Conservation (phyloP, 495 filamentous ascomycete species). For the Penicillium riverlandense region DNA sequence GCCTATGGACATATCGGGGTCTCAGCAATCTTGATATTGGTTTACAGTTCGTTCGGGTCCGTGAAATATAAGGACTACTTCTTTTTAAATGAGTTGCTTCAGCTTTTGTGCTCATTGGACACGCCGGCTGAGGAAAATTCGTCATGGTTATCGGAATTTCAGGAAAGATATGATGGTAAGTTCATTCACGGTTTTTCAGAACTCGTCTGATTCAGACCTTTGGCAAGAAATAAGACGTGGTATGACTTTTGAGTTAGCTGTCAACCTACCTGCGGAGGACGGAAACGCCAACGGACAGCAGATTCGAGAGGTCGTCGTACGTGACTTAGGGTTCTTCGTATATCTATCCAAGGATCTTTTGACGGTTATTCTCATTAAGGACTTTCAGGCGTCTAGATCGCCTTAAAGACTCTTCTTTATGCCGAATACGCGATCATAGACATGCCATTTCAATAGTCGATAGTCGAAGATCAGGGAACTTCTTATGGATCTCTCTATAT, state of each 20-base stretch:
- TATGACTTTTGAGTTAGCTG: background rate
- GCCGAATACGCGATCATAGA: background rate
- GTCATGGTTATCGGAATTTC: background rate
- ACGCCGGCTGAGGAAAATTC: background rate
- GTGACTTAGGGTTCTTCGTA: conserved; percentile 1
- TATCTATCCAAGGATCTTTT: conserved; percentile 1
- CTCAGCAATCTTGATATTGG: background rate
- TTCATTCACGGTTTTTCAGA: background rate
- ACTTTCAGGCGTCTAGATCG: conserved; percentile 5
- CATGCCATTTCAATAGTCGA: background rate
- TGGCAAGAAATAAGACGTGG: background rate
- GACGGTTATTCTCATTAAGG: conserved; percentile 4
- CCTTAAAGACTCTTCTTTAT: conserved; percentile 6
- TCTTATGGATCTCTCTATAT: background rate
- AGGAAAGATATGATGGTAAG: background rate
- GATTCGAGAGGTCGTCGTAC: conserved; percentile 5
- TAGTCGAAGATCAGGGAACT: background rate
- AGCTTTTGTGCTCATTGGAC: background rate
- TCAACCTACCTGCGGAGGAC: background rate
- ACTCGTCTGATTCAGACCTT: background rate
- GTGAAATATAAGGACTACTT: background rate
- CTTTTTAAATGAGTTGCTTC: background rate
- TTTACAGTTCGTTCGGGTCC: background rate
- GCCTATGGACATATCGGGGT: background rate
- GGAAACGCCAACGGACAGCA: background rate